Conservation (phyloP, 108 stramenopile species). For the Nitzschia sp. region DNA sequence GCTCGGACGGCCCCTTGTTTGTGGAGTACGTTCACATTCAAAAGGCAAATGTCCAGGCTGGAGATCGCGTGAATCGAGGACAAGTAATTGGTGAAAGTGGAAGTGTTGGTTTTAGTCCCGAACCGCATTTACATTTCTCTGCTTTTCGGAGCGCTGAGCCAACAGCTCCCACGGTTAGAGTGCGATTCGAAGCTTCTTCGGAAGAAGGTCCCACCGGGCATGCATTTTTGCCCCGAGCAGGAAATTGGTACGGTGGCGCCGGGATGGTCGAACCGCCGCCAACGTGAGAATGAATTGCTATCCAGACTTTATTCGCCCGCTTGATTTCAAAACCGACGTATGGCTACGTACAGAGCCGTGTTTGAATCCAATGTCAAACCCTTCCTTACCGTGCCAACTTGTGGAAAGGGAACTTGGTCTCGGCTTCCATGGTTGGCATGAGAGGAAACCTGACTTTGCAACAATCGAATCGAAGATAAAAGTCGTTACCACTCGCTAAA, state of each 20-base stretch:
- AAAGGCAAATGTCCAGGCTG: conserved; percentile 55
- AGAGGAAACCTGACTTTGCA: no score
- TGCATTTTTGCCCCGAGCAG: conserved; percentile 46
- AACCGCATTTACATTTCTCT: conserved; percentile 83
- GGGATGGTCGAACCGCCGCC: conserved; percentile 16
- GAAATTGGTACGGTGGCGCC: conserved; percentile 46
- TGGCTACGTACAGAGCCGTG: no score
- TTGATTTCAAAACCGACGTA: no score
- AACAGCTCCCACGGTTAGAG: conserved; percentile 67
- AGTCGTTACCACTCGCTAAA: no score
- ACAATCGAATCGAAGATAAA: no score
- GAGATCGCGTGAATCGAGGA: conserved; percentile 69
- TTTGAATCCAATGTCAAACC: no score
- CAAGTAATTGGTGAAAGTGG: conserved; percentile 75
- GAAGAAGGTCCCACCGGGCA: background rate
- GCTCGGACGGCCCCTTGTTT: conserved; percentile 47
- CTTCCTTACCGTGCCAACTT: no score
- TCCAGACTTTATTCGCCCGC: no score
- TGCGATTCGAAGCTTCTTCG: conserved; percentile 34
- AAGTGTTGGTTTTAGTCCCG: conserved; percentile 79
- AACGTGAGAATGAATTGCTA: no score
- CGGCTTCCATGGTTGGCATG: no score
- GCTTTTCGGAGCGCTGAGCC: conserved; percentile 64
- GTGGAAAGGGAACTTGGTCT: no score
- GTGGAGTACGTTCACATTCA: conserved; percentile 89